phyloP scores from a whole-genome alignment of 176 grass and related monocot genomes.

The Oryza nivara region DNA sequence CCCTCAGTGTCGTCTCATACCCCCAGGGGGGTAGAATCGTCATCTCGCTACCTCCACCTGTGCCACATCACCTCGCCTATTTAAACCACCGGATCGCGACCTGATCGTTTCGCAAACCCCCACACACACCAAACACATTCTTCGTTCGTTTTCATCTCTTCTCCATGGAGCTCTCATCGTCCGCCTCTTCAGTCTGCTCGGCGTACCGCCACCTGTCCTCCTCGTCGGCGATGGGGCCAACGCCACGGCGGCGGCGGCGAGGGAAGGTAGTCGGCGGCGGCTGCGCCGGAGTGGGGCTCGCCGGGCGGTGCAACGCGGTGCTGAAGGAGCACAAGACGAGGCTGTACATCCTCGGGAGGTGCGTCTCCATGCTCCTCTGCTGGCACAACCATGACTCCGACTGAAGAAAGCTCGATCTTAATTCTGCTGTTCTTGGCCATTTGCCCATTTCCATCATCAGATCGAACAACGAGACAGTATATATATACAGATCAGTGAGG shows the following conservation, averaged over 20 bases:
- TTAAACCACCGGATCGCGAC: constrained; percentile 13
- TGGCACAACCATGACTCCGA: constrained; percentile 72
- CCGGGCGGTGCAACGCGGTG: constrained; percentile 56
- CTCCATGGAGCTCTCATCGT: constrained; percentile 44
- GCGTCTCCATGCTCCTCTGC: constrained; percentile 85
- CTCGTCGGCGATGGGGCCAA: too few species aligned
- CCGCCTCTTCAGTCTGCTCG: constrained; percentile 35
- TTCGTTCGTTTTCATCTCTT: background rate
- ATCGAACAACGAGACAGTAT: background rate
- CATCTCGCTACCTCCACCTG: background rate
- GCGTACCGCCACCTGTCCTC: constrained; percentile 29
- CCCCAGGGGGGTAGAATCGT: constrained; percentile 5
- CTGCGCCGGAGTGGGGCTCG: background rate
- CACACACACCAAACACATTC: too few species aligned
- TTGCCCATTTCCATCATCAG: background rate
- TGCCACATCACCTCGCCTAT: constrained; percentile 20
- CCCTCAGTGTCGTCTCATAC: too few species aligned
- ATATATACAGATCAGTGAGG: background rate
- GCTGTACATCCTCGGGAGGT: constrained; percentile 80
- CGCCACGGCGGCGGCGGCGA: background rate
- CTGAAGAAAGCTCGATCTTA: constrained; percentile 11
- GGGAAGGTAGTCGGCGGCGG: background rate
- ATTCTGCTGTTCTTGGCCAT: too few species aligned
- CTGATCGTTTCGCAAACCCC: background rate
- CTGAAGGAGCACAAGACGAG: constrained; percentile 91